phyloP scores from a whole-genome alignment of 306 rosid genomes.

The Citrullus amarus region DNA sequence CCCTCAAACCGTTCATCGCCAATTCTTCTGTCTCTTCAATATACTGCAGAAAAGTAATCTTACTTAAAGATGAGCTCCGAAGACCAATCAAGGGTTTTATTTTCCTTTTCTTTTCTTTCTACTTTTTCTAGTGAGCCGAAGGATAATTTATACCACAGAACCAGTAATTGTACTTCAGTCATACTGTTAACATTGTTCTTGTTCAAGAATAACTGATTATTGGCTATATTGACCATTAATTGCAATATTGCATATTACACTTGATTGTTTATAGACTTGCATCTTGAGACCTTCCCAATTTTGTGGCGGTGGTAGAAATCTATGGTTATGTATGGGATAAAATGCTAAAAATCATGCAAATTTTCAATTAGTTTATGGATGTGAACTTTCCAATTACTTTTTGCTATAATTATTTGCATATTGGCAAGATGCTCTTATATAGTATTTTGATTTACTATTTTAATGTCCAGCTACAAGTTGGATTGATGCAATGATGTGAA shows the following conservation, averaged over 20 bases:
- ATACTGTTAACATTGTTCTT: not conserved
- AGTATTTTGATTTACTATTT: not conserved
- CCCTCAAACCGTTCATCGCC: slow-evolving; percentile 65
- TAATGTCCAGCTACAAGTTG: not conserved
- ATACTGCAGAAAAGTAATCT: slow-evolving; percentile 46
- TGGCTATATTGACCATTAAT: not conserved
- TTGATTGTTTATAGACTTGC: not conserved
- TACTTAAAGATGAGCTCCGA: not conserved
- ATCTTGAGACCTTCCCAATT: not conserved
- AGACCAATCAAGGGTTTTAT: not conserved
- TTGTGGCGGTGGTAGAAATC: not conserved
- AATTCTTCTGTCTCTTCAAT: slow-evolving; percentile 90
- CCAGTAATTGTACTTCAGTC: not conserved
- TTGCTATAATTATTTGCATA: not conserved
- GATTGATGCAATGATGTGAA: not conserved
- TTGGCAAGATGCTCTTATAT: not conserved
- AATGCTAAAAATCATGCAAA: not conserved
- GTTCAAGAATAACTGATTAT: not conserved
- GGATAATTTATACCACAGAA: not conserved
- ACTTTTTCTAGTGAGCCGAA: not conserved
- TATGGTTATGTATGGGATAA: not conserved
- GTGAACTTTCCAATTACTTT: not conserved
- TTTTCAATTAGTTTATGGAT: not conserved
- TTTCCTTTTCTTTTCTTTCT: not conserved
- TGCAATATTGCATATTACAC: not conserved